These are phyloP conservation scores for Clarireedia monteithiana DNA, from an alignment of 2,329 filamentous ascomycete genomes.

Conservation along the genomic window DNA sequence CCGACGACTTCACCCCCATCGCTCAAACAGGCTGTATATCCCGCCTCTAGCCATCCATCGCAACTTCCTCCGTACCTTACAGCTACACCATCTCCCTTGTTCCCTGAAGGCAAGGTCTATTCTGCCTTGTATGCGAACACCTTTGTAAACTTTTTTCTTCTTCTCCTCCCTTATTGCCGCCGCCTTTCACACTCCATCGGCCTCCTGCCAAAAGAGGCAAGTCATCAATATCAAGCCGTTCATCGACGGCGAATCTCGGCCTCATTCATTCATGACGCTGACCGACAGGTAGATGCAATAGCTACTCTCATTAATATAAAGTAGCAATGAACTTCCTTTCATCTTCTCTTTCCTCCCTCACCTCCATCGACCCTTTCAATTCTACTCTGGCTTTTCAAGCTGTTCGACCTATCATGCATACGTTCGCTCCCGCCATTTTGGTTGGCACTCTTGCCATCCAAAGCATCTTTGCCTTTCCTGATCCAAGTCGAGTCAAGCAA, in stretches of 20 bases:
- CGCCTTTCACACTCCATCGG: not conserved
- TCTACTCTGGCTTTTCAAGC: constrained; percentile 10
- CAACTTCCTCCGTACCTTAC: constrained; percentile 11
- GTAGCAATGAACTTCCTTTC: constrained; percentile 18
- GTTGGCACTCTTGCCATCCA: constrained; percentile 45
- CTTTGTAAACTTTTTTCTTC: not conserved
- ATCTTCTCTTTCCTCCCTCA: constrained; percentile 18
- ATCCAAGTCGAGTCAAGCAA: constrained; percentile 24
- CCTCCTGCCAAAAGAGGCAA: not conserved
- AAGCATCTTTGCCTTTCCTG: constrained; percentile 40
- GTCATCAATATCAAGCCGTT: not conserved
- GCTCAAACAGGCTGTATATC: not conserved
- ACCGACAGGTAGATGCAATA: not conserved
- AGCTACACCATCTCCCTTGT: not conserved
- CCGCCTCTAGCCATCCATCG: not conserved
- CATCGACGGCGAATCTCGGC: constrained; percentile 12
- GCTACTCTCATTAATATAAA: constrained; percentile 17
- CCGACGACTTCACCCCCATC: not conserved
- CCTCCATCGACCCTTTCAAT: constrained; percentile 17
- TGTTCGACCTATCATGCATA: constrained; percentile 39
- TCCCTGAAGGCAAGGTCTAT: not conserved
- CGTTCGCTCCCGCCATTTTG: constrained; percentile 41
- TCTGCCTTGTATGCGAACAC: not conserved
- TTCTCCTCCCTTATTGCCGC: not conserved
- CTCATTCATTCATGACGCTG: constrained; percentile 4